phyloP scores from a whole-genome alignment of 345 rosid genomes.

The Eucalyptus shirleyi region DNA sequence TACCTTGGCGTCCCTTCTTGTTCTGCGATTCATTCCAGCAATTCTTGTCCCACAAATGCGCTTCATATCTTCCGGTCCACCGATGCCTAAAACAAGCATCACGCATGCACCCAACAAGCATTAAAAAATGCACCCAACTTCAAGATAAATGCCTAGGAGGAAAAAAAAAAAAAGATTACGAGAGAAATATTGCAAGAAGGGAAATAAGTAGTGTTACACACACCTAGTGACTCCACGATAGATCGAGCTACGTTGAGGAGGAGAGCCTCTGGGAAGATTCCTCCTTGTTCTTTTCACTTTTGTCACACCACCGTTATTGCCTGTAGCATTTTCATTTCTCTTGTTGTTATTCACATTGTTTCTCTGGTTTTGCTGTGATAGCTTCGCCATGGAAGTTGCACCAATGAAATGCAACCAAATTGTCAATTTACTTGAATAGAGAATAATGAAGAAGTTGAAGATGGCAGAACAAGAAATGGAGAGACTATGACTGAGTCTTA shows the following conservation, averaged over 20 bases:
- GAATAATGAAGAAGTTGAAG: neutral
- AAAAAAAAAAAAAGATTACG: neutral
- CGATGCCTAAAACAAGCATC: constrained; percentile 36
- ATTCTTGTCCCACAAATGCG: constrained; percentile 81
- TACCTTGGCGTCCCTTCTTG: constrained; percentile 87
- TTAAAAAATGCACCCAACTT: neutral
- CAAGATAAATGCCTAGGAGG: neutral
- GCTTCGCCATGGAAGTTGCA: neutral
- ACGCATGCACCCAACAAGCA: neutral
- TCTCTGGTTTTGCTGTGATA: neutral
- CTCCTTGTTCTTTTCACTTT: constrained; percentile 69
- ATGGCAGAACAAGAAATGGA: neutral
- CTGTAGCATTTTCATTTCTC: neutral
- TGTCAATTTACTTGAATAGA: neutral
- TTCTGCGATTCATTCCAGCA: constrained; percentile 79
- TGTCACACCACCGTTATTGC: constrained; percentile 6
- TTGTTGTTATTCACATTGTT: neutral
- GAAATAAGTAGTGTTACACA: neutral
- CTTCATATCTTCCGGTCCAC: constrained; percentile 85
- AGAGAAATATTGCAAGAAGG: neutral
- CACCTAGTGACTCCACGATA: constrained; percentile 90
- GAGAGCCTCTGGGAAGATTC: constrained; percentile 71
- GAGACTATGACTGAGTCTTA: neutral
- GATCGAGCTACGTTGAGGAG: constrained; percentile 84
- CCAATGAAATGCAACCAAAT: neutral